phyloP scores from a whole-genome alignment of 2,329 filamentous ascomycete genomes.

The Penicillium sp. region DNA sequence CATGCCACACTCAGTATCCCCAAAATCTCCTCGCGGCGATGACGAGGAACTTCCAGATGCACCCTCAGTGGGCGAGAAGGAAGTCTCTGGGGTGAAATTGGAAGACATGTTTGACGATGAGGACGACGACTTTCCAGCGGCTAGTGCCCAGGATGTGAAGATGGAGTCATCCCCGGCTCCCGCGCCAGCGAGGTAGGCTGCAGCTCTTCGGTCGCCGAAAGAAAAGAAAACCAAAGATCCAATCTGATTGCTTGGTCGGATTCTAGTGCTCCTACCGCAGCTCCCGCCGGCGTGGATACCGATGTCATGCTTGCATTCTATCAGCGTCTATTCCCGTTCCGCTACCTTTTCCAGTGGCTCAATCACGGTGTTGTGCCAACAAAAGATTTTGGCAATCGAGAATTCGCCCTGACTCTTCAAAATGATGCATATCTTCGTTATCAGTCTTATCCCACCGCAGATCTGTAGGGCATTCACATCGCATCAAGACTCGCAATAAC shows the following conservation, averaged over 20 bases:
- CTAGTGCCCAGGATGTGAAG: constrained; percentile 45
- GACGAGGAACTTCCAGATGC: constrained; percentile 42
- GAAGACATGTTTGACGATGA: constrained; percentile 59
- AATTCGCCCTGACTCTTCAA: constrained; percentile 92
- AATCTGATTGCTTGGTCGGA: no score
- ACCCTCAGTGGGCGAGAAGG: constrained; percentile 16
- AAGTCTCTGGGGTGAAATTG: constrained; percentile 38
- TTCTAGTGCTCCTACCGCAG: constrained; percentile 30
- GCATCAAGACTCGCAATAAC: not conserved
- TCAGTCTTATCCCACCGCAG: constrained; percentile 66
- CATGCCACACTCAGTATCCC: constrained; percentile 37
- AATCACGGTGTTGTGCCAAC: constrained; percentile 85
- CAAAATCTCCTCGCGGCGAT: constrained; percentile 37
- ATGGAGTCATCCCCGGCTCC: constrained; percentile 38
- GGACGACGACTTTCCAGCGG: constrained; percentile 50
- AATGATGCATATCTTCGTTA: constrained; percentile 92
- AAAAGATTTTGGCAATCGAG: constrained; percentile 83
- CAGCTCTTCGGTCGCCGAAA: no score
- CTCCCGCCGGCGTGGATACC: constrained; percentile 57
- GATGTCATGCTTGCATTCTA: constrained; percentile 92
- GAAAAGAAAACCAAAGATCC: no score
- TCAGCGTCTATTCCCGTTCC: constrained; percentile 89
- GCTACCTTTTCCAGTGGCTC: constrained; percentile 93
- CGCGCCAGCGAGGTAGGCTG: constrained; percentile 31
- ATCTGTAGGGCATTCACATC: constrained; percentile 44